Evolutionary conservation across 2,329 filamentous ascomycete species (phyloP).

Genomic region (Bipolaris bicolor): DNA sequence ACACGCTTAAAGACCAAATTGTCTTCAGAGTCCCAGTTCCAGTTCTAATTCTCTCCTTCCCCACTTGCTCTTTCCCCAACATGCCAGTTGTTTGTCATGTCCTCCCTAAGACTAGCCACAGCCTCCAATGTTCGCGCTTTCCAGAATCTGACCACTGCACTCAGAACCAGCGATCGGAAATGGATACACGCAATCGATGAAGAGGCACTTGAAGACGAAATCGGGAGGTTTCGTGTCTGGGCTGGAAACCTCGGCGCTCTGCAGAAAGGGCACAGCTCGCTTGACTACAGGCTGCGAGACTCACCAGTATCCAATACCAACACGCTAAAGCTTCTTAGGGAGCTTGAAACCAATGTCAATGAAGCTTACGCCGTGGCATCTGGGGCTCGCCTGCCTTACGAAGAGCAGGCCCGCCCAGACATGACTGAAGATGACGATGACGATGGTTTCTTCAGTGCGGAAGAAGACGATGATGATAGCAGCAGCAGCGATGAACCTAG

Average conservation of each 20-base stretch:
- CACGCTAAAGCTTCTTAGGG: slow-evolving; percentile 41
- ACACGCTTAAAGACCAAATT: neutral
- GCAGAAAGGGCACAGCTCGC: slow-evolving; percentile 46
- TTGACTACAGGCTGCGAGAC: slow-evolving; percentile 48
- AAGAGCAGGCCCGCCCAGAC: slow-evolving; percentile 31
- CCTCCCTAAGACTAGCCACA: slow-evolving; percentile 38
- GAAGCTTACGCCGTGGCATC: slow-evolving; percentile 37
- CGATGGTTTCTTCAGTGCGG: slow-evolving; percentile 36
- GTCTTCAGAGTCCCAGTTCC: neutral
- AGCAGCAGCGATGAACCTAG: slow-evolving; percentile 30
- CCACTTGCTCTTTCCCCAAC: slow-evolving; percentile 10
- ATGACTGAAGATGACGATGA: slow-evolving; percentile 29
- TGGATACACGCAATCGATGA: slow-evolving; percentile 28
- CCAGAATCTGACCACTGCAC: slow-evolving; percentile 29
- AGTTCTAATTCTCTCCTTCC: neutral
- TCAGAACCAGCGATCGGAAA: slow-evolving; percentile 22
- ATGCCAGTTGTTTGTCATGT: slow-evolving; percentile 24
- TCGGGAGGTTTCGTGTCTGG: slow-evolving; percentile 48
- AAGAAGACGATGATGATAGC: slow-evolving; percentile 33
- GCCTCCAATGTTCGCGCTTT: slow-evolving; percentile 41
- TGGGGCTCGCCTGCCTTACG: slow-evolving; percentile 42
- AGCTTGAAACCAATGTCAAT: slow-evolving; percentile 40
- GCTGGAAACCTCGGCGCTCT: slow-evolving; percentile 45
- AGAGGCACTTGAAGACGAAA: slow-evolving; percentile 44
- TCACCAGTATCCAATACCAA: slow-evolving; percentile 43